Conservation (phyloP, 2,329 filamentous ascomycete genomes). For the Chrysosporium queenslandicum region DNA sequence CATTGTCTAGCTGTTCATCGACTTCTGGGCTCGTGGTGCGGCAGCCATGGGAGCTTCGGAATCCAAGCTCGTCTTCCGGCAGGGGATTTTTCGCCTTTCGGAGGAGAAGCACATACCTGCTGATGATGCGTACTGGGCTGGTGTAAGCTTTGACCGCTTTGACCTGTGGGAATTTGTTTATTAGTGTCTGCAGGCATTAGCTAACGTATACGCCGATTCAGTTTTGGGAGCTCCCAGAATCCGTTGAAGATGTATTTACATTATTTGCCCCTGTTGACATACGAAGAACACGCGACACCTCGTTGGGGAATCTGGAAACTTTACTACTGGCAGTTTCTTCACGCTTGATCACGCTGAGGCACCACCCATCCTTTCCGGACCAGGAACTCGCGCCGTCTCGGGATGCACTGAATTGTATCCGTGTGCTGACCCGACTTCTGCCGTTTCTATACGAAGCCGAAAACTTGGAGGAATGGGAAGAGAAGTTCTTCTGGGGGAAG, state of each 20-base stretch:
- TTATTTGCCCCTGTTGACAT: constrained; percentile 85
- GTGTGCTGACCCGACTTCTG: constrained; percentile 77
- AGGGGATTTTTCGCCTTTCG: constrained; percentile 93
- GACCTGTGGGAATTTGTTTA: background rate
- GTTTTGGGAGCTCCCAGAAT: constrained; percentile 97
- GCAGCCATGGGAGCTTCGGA: constrained; percentile 87
- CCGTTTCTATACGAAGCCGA: constrained; percentile 91
- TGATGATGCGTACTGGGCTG: constrained; percentile 86
- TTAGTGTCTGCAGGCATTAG: background rate
- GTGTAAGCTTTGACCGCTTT: constrained; percentile 47
- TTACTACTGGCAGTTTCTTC: constrained; percentile 75
- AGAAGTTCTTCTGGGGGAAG: constrained; percentile 81
- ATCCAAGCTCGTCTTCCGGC: constrained; percentile 97
- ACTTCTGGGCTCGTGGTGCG: background rate
- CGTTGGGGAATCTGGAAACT: constrained; percentile 81
- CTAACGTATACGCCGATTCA: constrained; percentile 31
- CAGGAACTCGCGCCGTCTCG: constrained; percentile 69
- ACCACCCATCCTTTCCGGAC: constrained; percentile 85
- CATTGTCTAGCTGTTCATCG: background rate
- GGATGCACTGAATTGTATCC: constrained; percentile 90
- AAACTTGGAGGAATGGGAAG: constrained; percentile 71
- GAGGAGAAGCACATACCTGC: constrained; percentile 79
- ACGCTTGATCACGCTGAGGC: constrained; percentile 68
- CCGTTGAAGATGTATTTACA: constrained; percentile 91
- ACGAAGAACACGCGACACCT: constrained; percentile 72